Evolutionary conservation across 768 basidiomycete genomes (phyloP), one percentile per base, ranked within the genome.

Genomic region (Lentinula lateritia): DNA sequence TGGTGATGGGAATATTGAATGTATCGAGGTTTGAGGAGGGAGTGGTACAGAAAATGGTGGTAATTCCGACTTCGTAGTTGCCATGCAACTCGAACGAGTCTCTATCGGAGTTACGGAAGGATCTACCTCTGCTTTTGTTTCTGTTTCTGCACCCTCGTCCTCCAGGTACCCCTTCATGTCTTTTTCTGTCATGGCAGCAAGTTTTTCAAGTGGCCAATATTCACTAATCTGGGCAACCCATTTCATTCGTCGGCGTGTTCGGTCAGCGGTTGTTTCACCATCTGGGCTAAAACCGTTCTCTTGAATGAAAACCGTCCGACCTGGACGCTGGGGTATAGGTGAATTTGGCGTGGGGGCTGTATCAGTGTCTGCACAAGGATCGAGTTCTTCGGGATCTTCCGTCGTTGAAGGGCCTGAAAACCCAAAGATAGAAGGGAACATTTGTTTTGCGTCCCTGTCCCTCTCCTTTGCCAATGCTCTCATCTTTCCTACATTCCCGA

Each of bases 201-300:
- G 81, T 45, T 83, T 85, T 10, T 88, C 81, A 52, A 95, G 78
- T 0, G 93, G 88, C 92, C 94, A 98, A 71, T 97, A 98, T 71
- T 98, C 95, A 79, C 93, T 95, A 66, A 98, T 84, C 71, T 98
- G 96, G 0, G 93, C 88, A 3, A 97, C 88, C 93, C 94, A 98
- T 72, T 89, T 86, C 84, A 97, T 92, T 15, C 90, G 79, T 36
- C 94, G 80, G 61, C 74, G 78, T 57, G 82, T 75, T 28, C 70
- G 75, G 64, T 89, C 88, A 1, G 64, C 46, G 7, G 66, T 72
- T 3, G 73, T 78, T 70, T 80, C 78, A 34, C 71, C 67, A 2
- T 58, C 56, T 46, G 15, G 2, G 12, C 12, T 6, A 1, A 23
- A 8, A 20, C 32, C 9, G 20, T 16, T 10, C 10, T 32, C 28